Evolutionary conservation across 805 yeast species (phyloP).

Genomic region (Metschnikowia koreensis): DNA sequence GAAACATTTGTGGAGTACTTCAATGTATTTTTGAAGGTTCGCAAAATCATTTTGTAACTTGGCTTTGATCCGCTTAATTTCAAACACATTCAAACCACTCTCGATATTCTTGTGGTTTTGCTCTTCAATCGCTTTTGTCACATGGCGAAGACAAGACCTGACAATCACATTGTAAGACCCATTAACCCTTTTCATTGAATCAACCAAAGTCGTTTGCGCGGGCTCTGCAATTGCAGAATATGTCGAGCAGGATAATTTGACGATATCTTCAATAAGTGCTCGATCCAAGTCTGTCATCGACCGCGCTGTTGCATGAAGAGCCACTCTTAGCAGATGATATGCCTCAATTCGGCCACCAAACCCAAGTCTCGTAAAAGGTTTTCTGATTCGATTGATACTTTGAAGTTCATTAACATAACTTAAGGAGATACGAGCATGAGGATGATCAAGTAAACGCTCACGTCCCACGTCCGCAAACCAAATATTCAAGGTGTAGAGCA

Average conservation of each 20-base stretch:
- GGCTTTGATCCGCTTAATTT: conserved; percentile 54
- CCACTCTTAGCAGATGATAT: conserved; percentile 72
- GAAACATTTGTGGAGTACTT: conserved; percentile 53
- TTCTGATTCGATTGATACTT: conserved; percentile 57
- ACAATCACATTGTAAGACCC: conserved; percentile 62
- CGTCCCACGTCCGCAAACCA: conserved; percentile 83
- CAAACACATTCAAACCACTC: conserved; percentile 60
- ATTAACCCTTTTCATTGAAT: conserved; percentile 66
- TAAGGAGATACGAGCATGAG: conserved; percentile 56
- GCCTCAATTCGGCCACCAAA: conserved; percentile 72
- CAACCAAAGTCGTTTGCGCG: conserved; percentile 66
- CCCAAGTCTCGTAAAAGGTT: conserved; percentile 74
- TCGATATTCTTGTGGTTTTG: conserved; percentile 55
- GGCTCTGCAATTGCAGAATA: conserved; percentile 67
- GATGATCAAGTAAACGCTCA: conserved; percentile 58
- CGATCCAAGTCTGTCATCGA: conserved; percentile 66
- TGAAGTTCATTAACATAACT: conserved; percentile 58
- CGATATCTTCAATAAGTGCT: conserved; percentile 61
- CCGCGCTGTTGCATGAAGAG: conserved; percentile 70
- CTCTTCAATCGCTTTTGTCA: conserved; percentile 49
- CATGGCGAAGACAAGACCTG: conserved; percentile 45
- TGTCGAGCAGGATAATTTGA: conserved; percentile 61
- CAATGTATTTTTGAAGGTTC: conserved; percentile 48
- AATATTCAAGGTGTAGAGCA: conserved; percentile 61
- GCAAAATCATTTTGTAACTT: conserved; percentile 57